Base-by-base conservation (phyloP, 106 monocot genomes). In the Xerophyta viscosa region DNA sequence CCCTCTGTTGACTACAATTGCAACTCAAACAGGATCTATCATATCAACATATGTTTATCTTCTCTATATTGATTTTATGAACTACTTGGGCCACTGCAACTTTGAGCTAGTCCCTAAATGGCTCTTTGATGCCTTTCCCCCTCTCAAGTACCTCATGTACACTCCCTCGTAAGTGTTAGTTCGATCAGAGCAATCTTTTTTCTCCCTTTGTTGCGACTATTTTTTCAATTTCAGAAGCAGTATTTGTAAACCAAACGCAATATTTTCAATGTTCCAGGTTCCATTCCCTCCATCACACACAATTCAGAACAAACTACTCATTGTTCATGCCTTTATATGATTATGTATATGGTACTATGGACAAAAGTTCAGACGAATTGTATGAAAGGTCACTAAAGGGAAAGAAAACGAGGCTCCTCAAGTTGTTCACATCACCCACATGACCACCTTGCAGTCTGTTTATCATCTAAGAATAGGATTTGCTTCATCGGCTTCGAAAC, bases 271-370 rank as follows among this genome's bases (percentile, higher is more conserved):
- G 25, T 19, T 28, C 25, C 53, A 88, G 82, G 51, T 89, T 90
- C 33, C 84, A 90, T 56, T 83, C 89, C 6, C 80, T 90, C 11
- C 89, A 90, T 49, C 89, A 84, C 59, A 90, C 89, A 8, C 68
- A 80, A 33, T 90, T 84, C 53, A 27, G 84, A n/a, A 80, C 89
- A 17, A 90, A 90, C 31, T 90, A 84, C 66, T 90, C 67, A 2
- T 46, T 90, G 29, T 90, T 90, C 77, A 90, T 90, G 89, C 89
- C 89, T 6, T 51, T 90, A 23, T 90, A 90, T 44, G 89, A 90
- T 49, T 74, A 80, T 59, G 37, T 90, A 0, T 90, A 90, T 43
- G 74, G 76, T 4, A 90, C 83, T 0, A 20, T 41, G 24, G 89
- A 90, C 51, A 56, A 48, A 21, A 64, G 67, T 0, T 65, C 77